A percentile compares a stretch with the other conserved stretches of the same genome.
phyloP scores from a whole-genome alignment of 2,329 filamentous ascomycete genomes.

The Paraphaeosphaeria minitans region DNA sequence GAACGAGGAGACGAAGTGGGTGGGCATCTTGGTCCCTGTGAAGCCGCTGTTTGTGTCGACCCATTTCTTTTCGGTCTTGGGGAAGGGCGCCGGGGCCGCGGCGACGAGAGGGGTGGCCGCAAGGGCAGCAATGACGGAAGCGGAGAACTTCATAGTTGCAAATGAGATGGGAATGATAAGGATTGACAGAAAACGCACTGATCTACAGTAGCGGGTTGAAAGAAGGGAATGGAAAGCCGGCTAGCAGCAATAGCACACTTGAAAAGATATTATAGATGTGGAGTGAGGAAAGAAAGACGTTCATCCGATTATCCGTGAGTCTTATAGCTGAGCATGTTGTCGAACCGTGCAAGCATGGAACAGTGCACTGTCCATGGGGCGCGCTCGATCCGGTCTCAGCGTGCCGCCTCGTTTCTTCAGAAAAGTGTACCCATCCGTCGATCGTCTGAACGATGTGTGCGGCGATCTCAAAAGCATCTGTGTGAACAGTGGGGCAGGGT shows the following conservation, averaged over 20 bases:
- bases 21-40: slow-evolving; percentile 24
- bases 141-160: slow-evolving; percentile 37
- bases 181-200: slow-evolving; percentile 22
- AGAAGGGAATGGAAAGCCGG: slow-evolving; percentile 24
- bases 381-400: slow-evolving; percentile 17
- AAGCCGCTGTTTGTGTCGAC: slow-evolving; percentile 26
- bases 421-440: slow-evolving; percentile 16
- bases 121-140: slow-evolving; percentile 32
- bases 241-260: slow-evolving; percentile 32
- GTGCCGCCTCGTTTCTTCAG: slow-evolving; percentile 13
- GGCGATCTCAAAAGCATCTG: slow-evolving; percentile 5
- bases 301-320: background rate
- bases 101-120: slow-evolving; percentile 30
- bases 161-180: slow-evolving; percentile 5
- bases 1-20: slow-evolving; percentile 29
- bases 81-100: slow-evolving; percentile 31
- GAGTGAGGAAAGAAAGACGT: background rate
- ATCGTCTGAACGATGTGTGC: background rate
- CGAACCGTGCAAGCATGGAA: background rate
- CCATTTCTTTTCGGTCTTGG: slow-evolving; percentile 29
- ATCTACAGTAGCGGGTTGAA: slow-evolving; percentile 29
- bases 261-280: slow-evolving; percentile 14
- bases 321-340: background rate
- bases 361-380: background rate
- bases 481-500: background rate